Evolutionary conservation across 2,329 filamentous ascomycete genomes (phyloP), one percentile per base, ranked within the genome.

Genomic region (Colletotrichum incanum): DNA sequence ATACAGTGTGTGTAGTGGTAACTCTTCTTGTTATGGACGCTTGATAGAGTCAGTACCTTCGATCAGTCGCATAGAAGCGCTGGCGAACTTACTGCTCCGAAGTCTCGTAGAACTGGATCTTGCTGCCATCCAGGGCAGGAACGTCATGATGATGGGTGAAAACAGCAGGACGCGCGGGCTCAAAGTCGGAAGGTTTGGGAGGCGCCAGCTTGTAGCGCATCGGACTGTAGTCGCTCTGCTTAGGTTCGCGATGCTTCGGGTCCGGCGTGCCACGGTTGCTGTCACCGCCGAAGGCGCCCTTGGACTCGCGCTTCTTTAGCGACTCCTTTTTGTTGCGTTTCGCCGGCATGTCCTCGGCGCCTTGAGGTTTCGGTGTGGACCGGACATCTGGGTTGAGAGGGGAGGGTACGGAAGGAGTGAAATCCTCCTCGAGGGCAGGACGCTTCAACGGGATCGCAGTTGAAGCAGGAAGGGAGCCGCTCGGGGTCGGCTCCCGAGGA

Each of bases 1-100:
- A 98, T 95, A 80, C 94, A 97, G 77, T 95, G 93, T 41, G 92
- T 93, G 80, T 98, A 98, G 72, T 94, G 93, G 80, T 96, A 98
- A 67, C 92, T 90, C 77, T 90, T 91, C 76, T 92, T 91, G 75
- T 92, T 92, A 70, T 85, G 89, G 20, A 90, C 88, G 78, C 89
- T 90, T 41, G 8, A 62, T 76, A 73, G 23, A 3, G 64, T 63
- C 16, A 71, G 23, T 31, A 20, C 8, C 16, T 41, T 49, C 61
- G 50, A 54, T 54, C 20, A 12, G 37, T 16, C 55, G 34, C 16
- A 39, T 20, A 37, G 41, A 31, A 31, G 12, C 28, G 12, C 37
- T 11, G 56, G 37, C n/a, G 23, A 59, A 82, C 89, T 80, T 81
- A 92, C 90, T 92, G 90, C 71, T 93, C 91, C 1, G 89, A 88